Evolutionary conservation across 73 alveolate species (phyloP).

Genomic region (Symbiodinium pilosum): DNA sequence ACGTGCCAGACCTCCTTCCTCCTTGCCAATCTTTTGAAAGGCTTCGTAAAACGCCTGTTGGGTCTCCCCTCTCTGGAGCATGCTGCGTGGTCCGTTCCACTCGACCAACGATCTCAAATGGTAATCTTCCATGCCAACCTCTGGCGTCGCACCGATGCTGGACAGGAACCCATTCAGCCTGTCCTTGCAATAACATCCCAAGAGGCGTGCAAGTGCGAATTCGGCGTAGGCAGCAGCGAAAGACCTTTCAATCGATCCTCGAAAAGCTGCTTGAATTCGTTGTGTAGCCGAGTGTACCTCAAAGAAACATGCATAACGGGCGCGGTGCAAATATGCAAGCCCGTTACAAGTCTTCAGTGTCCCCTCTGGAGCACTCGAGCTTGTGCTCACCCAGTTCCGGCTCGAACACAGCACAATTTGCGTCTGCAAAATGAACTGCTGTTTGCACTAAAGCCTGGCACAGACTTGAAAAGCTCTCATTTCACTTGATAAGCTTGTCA

Average conservation of each 20-base stretch:
- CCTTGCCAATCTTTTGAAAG: constrained; percentile 44
- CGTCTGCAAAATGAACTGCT: constrained; percentile 86
- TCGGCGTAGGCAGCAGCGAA: neutral
- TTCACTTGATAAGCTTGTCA: neutral
- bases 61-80: no score
- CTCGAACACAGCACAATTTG: constrained; percentile 79
- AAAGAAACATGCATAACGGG: neutral
- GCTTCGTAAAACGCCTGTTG: constrained; percentile 85
- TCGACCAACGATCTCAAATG: neutral
- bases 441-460: constrained; percentile 84
- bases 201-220: neutral
- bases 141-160: constrained; percentile 89
- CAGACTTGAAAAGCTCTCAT: neutral
- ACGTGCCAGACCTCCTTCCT: neutral
- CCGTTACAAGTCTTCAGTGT: neutral
- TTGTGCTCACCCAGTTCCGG: constrained; percentile 92
- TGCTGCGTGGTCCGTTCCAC: neutral
- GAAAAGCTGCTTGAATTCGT: constrained; percentile 85
- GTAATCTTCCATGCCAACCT: neutral
- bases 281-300: constrained; percentile 88
- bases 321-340: no score
- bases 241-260: constrained; percentile 26
- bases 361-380: constrained; percentile 54
- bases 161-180: constrained; percentile 58
- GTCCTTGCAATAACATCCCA: constrained; percentile 2